Evolutionary conservation across 768 basidiomycete species (phyloP), one percentile per base, ranked within the genome.

Genomic region (Cystofilobasidium macerans): DNA sequence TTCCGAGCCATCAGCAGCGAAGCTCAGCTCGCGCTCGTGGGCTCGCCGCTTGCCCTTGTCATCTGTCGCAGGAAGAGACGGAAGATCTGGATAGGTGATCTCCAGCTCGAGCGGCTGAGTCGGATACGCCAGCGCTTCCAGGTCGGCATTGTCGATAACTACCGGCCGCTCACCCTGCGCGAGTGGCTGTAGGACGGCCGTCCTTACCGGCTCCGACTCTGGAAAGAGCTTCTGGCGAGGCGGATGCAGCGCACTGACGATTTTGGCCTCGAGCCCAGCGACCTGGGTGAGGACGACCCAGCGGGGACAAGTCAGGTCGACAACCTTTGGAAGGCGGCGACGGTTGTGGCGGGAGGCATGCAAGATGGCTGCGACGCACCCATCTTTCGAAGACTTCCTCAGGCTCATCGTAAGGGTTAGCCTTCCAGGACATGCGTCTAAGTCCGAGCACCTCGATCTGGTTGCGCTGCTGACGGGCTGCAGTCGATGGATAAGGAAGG

Each of bases 351-450:
- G n/a, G n/a, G n/a, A n/a, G n/a, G n/a, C n/a, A n/a, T n/a, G n/a
- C n/a, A n/a, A n/a, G n/a, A n/a, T n/a, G n/a, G n/a, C n/a, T n/a
- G n/a, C n/a, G 43, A 47, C 53, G 26, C 5, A 63, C 62, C 62
- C 62, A 63, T 16, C 24, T 38, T 28, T 63, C 62, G 22, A 63
- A 63, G 35, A 56, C 62, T 28, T 63, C 62, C 16, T 38, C 32
- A 0, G 62, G 36, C 51, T 54, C 51, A 18, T 63, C 62, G 53
- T 63, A 63, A 8, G 51, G 62, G 48, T 53, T 63, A 30, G 51
- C 5, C 20, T 22, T 32, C 51, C 51, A 54, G 9, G 51, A 54
- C 51, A 54, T 54, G 45, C 22, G 5, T 20, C 22, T 18, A 13
- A 13, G 36, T 8, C 36, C 36, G 7, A 38, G 36, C 7, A 14